A percentile compares a stretch with the other conserved stretches of the same genome.
phyloP scores from a whole-genome alignment of 768 basidiomycete genomes.

The Tremella yokohamensis region DNA sequence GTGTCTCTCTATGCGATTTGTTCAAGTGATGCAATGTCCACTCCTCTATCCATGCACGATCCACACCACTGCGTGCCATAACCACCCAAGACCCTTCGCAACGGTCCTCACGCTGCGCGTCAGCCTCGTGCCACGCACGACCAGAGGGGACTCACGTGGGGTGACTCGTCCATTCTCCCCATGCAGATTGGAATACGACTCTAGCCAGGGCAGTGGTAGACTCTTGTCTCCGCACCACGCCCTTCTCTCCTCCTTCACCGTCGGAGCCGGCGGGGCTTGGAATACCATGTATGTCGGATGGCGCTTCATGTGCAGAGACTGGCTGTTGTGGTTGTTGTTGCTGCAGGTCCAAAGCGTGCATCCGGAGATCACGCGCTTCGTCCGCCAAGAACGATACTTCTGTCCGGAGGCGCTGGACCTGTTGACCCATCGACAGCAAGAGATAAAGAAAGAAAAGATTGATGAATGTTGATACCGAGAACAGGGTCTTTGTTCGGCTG shows the following conservation, averaged over 20 bases:
- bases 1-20: too few relatives aligned
- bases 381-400: constrained; percentile 37
- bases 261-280: too few relatives aligned
- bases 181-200: not conserved
- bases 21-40: not conserved
- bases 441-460: constrained; percentile 36
- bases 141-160: constrained; percentile 1
- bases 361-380: constrained; percentile 32
- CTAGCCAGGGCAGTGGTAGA: not conserved
- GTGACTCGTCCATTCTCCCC: constrained; percentile 3
- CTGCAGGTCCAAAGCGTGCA: constrained; percentile 16
- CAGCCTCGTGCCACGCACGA: not conserved
- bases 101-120: not conserved
- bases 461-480: constrained; percentile 29
- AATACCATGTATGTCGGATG: too few relatives aligned
- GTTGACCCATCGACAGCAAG: constrained; percentile 34
- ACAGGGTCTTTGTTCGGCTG: constrained; percentile 7
- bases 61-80: constrained; percentile 3
- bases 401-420: constrained; percentile 30
- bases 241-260: too few relatives aligned
- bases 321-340: not conserved
- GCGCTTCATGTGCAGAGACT: not conserved
- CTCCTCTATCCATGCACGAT: not conserved
- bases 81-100: not conserved
- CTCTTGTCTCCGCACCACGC: not conserved